Evolutionary conservation across 371 early-diverging fungal species (phyloP).

Genomic region (Apophysomyces trapeziformis): DNA sequence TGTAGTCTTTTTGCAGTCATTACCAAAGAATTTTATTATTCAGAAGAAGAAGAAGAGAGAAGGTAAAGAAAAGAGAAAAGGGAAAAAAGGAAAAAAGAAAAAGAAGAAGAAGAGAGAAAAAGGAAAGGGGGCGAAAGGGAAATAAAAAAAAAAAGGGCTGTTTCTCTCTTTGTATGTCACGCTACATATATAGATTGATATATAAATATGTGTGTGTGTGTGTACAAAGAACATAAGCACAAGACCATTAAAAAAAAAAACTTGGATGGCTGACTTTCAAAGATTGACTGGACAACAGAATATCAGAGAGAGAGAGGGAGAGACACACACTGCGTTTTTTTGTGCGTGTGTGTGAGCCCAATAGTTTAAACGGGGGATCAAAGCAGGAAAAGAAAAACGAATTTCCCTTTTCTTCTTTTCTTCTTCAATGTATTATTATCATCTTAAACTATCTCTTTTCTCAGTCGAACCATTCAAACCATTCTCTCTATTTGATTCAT

Average conservation of each 20-base stretch:
- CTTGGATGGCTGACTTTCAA: conserved; percentile 9
- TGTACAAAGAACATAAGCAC: no score
- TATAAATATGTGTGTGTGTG: no score
- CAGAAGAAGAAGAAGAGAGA: conserved; percentile 2
- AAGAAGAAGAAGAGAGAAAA: no score
- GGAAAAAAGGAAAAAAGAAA: conserved; percentile 9
- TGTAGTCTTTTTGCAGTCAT: conserved; percentile 13
- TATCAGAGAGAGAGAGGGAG: no score
- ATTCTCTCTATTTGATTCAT: conserved; percentile 10
- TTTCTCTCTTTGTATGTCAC: conserved; percentile 1
- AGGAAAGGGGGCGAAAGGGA: not conserved
- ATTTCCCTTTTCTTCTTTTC: no score
- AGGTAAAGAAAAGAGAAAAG: conserved; percentile 1
- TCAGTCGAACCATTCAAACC: conserved; percentile 15
- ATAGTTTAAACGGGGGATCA: not conserved
- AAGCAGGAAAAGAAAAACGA: not conserved
- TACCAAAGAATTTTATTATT: not conserved
- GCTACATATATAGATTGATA: no score
- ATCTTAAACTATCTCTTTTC: conserved; percentile 46
- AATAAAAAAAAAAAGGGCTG: not conserved
- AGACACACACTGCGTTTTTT: not conserved
- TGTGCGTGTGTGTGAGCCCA: not conserved
- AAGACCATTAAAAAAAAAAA: not conserved
- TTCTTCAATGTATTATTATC: conserved; percentile 45
- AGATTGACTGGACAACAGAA: not conserved